Base-by-base conservation (phyloP, 2,329 filamentous ascomycete species). In the Microdochium nivale region DNA sequence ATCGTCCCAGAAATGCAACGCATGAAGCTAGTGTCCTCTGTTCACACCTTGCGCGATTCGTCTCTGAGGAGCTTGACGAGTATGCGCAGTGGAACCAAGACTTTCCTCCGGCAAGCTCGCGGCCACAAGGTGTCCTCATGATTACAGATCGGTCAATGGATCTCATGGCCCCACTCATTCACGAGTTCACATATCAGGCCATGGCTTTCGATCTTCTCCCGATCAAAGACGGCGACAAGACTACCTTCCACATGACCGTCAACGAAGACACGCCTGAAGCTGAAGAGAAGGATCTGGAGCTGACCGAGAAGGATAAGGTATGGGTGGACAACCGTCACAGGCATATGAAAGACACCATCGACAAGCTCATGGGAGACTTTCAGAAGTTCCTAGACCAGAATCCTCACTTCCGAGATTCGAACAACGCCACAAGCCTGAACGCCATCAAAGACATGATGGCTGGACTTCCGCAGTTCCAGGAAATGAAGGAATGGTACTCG, bases 271-370 rank as follows among this genome's bases (percentile, higher is more conserved):
- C 80, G 3, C 69, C 75, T 0, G 81, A 86, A 43, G 80, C 86
- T 25, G 83, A 95, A 65, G 81, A 88, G 54, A 96, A 95, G 66
- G 91, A 96, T 46, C 87, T 96, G 78, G 90, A 96, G 60, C 86
- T 99, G 48, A 78, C 79, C 30, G 94, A 99, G 58, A 87, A 89
- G 61, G 94, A 99, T 71, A 87, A 86, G 65, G 88, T 99, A 47
- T 99, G 94, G 94, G 85, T 95, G 24, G 88, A 94, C 54, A 96
- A 96, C 64, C 81, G 94, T 51, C 94, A 99, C 70, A 80, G 84
- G 50, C 94, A 99, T 69, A 99, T 99, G 94, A 96, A 95, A 67
- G 91, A 97, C 66, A 94, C 94, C 2, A 91, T 97, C 60, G 88
- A 92, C 63, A 95, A 92, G 68, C 76, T 99, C 54, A 94, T 92